Evolutionary conservation across 2,329 filamentous ascomycete species (phyloP).

Genomic region (Trichoderma semiorbis): DNA sequence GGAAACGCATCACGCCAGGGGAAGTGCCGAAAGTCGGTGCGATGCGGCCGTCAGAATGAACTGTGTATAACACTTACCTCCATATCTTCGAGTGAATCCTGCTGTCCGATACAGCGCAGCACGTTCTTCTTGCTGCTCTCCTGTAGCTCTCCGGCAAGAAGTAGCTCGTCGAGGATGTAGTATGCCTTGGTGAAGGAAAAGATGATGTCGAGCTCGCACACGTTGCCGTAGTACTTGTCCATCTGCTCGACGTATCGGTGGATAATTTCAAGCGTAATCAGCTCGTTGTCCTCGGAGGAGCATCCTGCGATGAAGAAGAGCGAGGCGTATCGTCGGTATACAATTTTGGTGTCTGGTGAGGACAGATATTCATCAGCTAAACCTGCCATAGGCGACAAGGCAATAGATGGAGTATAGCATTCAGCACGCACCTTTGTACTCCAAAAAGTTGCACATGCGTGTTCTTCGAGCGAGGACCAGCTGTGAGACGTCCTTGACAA

Average conservation of each 20-base stretch:
- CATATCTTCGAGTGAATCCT: constrained; percentile 97
- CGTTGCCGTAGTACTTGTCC: constrained; percentile 99
- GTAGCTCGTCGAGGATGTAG: constrained; percentile 95
- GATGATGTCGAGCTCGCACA: constrained; percentile 98
- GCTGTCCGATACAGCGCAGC: constrained; percentile 89
- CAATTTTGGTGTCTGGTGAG: constrained; percentile 84
- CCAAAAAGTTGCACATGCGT: constrained; percentile 99
- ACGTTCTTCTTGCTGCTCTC: constrained; percentile 99
- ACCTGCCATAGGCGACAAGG: neutral
- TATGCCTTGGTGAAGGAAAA: constrained; percentile 99
- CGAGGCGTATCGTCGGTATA: constrained; percentile 97
- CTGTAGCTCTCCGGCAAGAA: constrained; percentile 94
- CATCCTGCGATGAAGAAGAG: constrained; percentile 99
- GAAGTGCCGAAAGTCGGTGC: constrained; percentile 18
- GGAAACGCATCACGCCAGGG: constrained; percentile 16
- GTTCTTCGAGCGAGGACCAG: constrained; percentile 92
- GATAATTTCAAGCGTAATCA: constrained; percentile 97
- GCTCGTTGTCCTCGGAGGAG: constrained; percentile 94
- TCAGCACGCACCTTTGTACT: constrained; percentile 79
- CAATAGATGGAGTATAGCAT: too few relatives aligned
- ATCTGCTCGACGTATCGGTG: constrained; percentile 99
- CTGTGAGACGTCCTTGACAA: constrained; percentile 99
- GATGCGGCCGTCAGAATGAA: constrained; percentile 20
- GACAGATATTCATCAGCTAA: neutral
- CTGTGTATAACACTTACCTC: constrained; percentile 67